phyloP scores from a whole-genome alignment of 305 asterid species.

The Fraxinus albicans region DNA sequence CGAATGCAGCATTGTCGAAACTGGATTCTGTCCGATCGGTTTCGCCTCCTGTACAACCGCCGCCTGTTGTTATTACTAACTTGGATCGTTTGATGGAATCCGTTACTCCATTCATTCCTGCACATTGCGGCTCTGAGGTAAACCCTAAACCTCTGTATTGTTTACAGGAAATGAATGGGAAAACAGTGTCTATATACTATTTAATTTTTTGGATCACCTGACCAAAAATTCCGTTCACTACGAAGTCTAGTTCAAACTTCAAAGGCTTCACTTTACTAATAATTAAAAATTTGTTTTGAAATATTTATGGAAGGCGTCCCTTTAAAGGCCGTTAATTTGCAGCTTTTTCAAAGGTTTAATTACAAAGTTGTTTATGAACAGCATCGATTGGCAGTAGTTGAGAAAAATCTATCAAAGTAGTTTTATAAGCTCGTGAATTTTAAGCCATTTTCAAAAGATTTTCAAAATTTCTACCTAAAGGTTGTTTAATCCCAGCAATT shows the following conservation, averaged over 20 bases:
- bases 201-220: neutral
- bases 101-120: constrained; percentile 54
- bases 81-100: constrained; percentile 71
- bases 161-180: neutral
- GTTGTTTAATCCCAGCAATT: neutral
- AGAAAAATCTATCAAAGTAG: neutral
- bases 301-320: neutral
- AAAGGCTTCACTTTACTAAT: constrained; percentile 3
- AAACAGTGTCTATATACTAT: neutral
- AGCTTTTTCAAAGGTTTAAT: neutral
- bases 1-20: constrained; percentile 45
- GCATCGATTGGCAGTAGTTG: neutral
- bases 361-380: neutral
- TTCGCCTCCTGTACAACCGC: constrained; percentile 27
- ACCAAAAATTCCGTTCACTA: neutral
- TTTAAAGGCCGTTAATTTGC: neutral
- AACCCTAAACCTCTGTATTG: constrained; percentile 31
- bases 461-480: neutral
- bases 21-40: constrained; percentile 24
- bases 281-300: neutral
- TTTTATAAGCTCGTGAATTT: neutral
- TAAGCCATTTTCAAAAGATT: neutral
- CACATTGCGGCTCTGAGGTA: constrained; percentile 56
- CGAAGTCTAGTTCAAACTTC: constrained; percentile 16
- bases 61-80: constrained; percentile 45